phyloP scores from a whole-genome alignment of 2,329 filamentous ascomycete species.

The Chaetomiaceae sp. region DNA sequence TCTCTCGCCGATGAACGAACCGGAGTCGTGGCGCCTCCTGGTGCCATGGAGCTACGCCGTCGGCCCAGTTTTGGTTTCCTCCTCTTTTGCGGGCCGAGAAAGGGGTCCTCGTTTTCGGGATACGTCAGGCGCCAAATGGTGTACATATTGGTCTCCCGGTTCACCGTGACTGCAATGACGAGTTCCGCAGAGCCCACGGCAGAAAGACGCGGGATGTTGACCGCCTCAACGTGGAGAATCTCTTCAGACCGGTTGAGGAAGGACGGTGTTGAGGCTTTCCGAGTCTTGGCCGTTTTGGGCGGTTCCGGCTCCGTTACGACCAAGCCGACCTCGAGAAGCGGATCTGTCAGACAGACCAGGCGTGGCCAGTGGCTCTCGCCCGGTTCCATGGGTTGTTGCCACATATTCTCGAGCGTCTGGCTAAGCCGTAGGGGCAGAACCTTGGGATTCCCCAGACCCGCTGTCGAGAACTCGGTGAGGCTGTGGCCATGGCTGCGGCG shows the following conservation, averaged over 20 bases:
- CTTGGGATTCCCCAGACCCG: conserved; percentile 53
- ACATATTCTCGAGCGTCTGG: conserved; percentile 54
- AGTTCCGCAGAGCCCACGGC: conserved; percentile 45
- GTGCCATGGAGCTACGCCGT: conserved; percentile 61
- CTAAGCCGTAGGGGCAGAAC: conserved; percentile 49
- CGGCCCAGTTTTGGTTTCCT: conserved; percentile 45
- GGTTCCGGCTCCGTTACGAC: conserved; percentile 61
- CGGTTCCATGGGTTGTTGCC: conserved; percentile 50
- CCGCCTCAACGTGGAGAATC: conserved; percentile 73
- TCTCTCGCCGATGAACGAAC: conserved; percentile 68
- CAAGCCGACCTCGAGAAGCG: conserved; percentile 78
- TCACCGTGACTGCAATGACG: conserved; percentile 74
- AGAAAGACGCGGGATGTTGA: conserved; percentile 49
- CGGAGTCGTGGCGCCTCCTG: conserved; percentile 71
- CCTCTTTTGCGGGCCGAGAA: conserved; percentile 44
- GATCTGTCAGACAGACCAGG: conserved; percentile 79
- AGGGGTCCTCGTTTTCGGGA: conserved; percentile 60
- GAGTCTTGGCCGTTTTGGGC: conserved; percentile 31
- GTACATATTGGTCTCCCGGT: conserved; percentile 70
- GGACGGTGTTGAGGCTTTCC: conserved; percentile 42
- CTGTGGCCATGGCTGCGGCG: conserved; percentile 42
- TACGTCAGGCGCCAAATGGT: conserved; percentile 84
- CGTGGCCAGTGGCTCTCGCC: conserved; percentile 63
- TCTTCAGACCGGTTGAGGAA: conserved; percentile 75
- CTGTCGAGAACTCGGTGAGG: conserved; percentile 45